phyloP scores from a whole-genome alignment of 2,329 filamentous ascomycete genomes.

The Fusarium dlaminii region DNA sequence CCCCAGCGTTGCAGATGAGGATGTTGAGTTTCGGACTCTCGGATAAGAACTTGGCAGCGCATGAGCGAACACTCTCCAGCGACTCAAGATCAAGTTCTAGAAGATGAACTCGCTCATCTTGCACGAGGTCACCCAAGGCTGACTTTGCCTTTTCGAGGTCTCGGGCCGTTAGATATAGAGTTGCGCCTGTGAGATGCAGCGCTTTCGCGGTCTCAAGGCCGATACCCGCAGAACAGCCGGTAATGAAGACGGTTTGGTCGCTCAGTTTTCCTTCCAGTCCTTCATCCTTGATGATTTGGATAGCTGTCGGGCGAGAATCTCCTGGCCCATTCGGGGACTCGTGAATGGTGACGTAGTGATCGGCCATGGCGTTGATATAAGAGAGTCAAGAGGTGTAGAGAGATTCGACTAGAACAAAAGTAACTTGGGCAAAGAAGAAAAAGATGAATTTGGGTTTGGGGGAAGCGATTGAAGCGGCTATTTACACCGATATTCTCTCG shows the following conservation, averaged over 20 bases:
- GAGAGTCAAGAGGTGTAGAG: accelerated
- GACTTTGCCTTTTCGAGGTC: neutral
- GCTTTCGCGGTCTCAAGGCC: neutral
- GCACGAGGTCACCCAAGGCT: neutral
- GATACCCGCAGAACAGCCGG: neutral
- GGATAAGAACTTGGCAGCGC: neutral
- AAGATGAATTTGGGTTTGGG: too few species aligned
- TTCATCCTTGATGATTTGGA: constrained; percentile 4
- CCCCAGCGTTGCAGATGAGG: constrained; percentile 5
- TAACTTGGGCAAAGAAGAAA: neutral
- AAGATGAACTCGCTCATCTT: neutral
- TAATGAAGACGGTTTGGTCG: neutral
- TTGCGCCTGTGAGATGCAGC: neutral
- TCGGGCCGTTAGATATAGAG: neutral
- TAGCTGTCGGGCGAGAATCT: neutral
- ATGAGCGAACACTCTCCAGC: neutral
- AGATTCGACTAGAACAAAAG: accelerated
- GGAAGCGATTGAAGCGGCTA: neutral
- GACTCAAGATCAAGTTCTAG: neutral
- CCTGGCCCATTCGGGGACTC: neutral
- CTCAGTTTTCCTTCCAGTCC: neutral
- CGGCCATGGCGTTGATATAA: neutral
- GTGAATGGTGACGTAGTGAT: constrained; percentile 5
- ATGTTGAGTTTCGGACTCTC: neutral
- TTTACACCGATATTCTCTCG: neutral